Base-by-base conservation (phyloP, 345 rosid genomes). In the Citrus sp. region DNA sequence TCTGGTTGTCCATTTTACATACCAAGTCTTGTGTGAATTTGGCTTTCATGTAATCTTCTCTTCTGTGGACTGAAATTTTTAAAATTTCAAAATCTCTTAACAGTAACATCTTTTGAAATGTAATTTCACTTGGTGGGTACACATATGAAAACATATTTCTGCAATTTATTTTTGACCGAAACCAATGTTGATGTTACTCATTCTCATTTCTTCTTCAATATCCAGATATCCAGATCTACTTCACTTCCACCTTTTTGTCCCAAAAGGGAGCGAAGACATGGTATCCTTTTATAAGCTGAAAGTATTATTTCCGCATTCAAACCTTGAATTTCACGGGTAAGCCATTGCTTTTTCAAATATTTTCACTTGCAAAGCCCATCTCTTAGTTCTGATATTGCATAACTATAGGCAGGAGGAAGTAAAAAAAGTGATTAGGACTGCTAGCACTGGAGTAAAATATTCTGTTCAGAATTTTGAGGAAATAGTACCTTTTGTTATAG, bases 291-390 rank as follows among this genome's bases (percentile, higher is more conserved):
- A 70, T 71, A 85, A 82, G 83, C 70, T 87, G 85, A 85, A 87
- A 80, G 90, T 87, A 34, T 64, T 87, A 54, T 87, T 87, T 72
- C 88, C 88, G 59, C 72, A 83, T 76, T 75, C 88, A 72, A 85
- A 83, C 59, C 82, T 87, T 73, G 80, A 87, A 73, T 61, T 87
- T 80, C 81, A 75, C 32, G 81, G 87, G 90, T 85, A 77, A 79
- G 77, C 27, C 35, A 12, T 38, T 79, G 19, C 28, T 27, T 49
- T 18, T 14, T 75, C 61, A 14, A 34, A 42, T 54, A 25, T 55
- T 40, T 35, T 32, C 59, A 9, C 60, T 67, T 25, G 69, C 49
- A 7, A 62, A 74, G 54, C 42, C 27, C 32, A 42, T 66, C 51
- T 51, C 65, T 74, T n/a, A 22, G 16, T 70, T 68, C 25, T 81